Percentiles rank a stretch among this genome's conserved stretches.
phyloP scores from a whole-genome alignment of 768 basidiomycete genomes.

The Trichaptum fuscoviolaceum region DNA sequence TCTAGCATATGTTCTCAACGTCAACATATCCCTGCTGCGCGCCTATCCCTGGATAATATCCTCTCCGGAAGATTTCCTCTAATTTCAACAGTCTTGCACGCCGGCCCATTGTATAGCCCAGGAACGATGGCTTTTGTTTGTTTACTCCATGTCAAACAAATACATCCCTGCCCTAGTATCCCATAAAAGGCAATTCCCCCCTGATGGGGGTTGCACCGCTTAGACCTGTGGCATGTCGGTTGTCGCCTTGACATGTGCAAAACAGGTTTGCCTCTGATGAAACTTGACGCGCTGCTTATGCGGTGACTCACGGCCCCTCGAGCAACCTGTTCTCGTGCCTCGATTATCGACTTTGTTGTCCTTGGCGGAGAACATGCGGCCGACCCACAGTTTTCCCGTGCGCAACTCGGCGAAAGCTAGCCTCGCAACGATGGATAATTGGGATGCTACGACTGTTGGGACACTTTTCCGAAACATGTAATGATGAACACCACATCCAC shows the following conservation, averaged over 20 bases:
- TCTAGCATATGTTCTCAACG: not conserved
- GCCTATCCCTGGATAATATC: not conserved
- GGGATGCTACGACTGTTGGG: not conserved
- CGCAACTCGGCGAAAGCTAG: not conserved
- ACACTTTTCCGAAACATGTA: not conserved
- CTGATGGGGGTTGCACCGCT: not conserved
- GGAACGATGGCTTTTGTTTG: not conserved
- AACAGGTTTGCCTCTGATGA: not conserved
- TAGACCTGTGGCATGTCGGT: not conserved
- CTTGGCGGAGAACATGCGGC: not conserved
- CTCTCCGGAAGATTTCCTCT: not conserved
- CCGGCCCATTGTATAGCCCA: too few species aligned
- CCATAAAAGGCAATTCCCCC: not conserved
- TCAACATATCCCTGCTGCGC: not conserved
- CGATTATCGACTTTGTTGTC: not conserved
- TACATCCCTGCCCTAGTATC: not conserved
- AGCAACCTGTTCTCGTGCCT: not conserved
- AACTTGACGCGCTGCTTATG: not conserved
- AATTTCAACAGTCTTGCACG: too few species aligned
- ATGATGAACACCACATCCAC: not conserved
- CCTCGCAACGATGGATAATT: constrained; percentile 1
- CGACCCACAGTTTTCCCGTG: not conserved
- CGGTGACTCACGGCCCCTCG: not conserved
- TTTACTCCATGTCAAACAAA: not conserved
- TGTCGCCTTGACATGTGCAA: not conserved